These are phyloP conservation scores for Linum tenue DNA, from an alignment of 345 rosid genomes.

Conservation along the genomic window DNA sequence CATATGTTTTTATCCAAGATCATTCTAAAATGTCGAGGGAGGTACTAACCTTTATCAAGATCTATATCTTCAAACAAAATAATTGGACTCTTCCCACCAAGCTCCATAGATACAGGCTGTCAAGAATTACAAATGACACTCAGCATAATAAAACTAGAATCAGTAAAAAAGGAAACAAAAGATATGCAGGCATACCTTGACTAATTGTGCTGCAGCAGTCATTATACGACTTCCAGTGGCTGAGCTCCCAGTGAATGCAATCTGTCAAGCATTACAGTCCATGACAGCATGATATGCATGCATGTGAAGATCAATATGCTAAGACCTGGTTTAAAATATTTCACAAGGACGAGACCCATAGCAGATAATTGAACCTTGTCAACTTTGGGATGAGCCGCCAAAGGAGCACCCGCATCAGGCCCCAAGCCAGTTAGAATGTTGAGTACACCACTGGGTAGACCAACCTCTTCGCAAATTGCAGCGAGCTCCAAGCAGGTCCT, in stretches of 20 bases:
- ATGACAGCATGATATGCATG: slow-evolving; percentile 11
- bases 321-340: slow-evolving; percentile 16
- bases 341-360: slow-evolving; percentile 1
- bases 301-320: background rate
- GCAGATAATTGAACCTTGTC: slow-evolving; percentile 60
- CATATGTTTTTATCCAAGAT: background rate
- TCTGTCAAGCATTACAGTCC: slow-evolving; percentile 29
- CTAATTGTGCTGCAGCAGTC: slow-evolving; percentile 73
- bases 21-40: slow-evolving; percentile 1
- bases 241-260: slow-evolving; percentile 93
- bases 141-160: slow-evolving; percentile 12
- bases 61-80: slow-evolving; percentile 89
- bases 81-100: slow-evolving; percentile 94
- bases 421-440: slow-evolving; percentile 92
- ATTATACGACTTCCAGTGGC: slow-evolving; percentile 78
- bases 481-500: slow-evolving; percentile 99
- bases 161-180: slow-evolving; percentile 5
- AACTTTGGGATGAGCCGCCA: slow-evolving; percentile 82
- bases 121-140: slow-evolving; percentile 13
- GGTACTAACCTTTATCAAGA: slow-evolving; percentile 63
- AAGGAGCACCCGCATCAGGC: slow-evolving; percentile 92
- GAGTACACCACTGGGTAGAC: slow-evolving; percentile 94
- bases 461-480: slow-evolving; percentile 76
- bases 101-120: slow-evolving; percentile 92
- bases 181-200: slow-evolving; percentile 47